phyloP scores from a whole-genome alignment of 257 asterid genomes.

The Lithospermum erythrorhizon region DNA sequence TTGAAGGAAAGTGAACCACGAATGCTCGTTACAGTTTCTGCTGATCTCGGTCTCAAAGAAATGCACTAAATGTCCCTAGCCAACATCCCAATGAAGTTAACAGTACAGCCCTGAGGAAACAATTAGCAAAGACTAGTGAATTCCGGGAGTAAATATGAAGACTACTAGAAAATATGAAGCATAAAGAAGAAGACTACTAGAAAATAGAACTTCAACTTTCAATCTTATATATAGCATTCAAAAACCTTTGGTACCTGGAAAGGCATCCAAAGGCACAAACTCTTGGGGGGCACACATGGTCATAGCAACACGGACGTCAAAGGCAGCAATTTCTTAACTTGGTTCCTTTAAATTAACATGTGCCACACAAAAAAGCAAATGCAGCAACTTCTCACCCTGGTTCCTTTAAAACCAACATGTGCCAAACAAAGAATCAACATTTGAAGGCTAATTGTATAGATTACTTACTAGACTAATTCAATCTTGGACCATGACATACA shows the following conservation, averaged over 20 bases:
- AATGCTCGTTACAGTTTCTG: constrained; percentile 7
- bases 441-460: constrained; percentile 13
- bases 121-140: not conserved
- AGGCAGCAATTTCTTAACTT: not conserved
- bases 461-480: constrained; percentile 15
- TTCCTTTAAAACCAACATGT: constrained; percentile 15
- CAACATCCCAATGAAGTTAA: not conserved
- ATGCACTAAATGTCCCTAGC: not conserved
- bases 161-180: not conserved
- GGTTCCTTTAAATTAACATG: not conserved
- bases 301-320: not conserved
- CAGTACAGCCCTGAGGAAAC: not conserved
- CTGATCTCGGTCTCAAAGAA: not conserved
- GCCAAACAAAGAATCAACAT: constrained; percentile 6
- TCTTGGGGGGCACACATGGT: constrained; percentile 7
- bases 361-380: not conserved
- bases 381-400: constrained; percentile 5
- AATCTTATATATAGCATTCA: not conserved
- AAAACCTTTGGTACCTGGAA: constrained; percentile 14
- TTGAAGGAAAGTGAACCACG: not conserved
- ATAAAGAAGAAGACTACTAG: not conserved
- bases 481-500: constrained; percentile 20
- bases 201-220: not conserved
- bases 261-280: constrained; percentile 12
- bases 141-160: not conserved